A percentile compares a stretch with the other conserved stretches of the same genome.
Conservation (phyloP, 2,329 filamentous ascomycete species). For the Talaromyces amestolkiae region DNA sequence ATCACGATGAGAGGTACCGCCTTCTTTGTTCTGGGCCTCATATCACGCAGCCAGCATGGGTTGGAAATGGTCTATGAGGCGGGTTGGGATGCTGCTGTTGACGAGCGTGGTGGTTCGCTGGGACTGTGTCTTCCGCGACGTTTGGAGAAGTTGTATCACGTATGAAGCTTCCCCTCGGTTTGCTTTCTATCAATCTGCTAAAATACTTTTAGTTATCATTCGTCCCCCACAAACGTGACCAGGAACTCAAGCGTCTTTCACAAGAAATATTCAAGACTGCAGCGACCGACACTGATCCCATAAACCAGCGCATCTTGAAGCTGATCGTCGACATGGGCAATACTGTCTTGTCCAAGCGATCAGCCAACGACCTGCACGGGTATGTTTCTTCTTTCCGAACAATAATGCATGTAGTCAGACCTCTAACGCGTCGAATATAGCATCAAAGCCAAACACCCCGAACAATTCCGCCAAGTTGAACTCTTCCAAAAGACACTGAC, state of each 20-base stretch:
- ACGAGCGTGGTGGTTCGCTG: conserved; percentile 74
- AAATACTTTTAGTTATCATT: conserved; percentile 32
- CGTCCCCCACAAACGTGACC: conserved; percentile 39
- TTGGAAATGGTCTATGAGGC: conserved; percentile 85
- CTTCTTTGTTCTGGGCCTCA: conserved; percentile 90
- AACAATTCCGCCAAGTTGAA: conserved; percentile 70
- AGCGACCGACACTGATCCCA: conserved; percentile 58
- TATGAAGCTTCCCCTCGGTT: not conserved
- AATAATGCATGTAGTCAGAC: not conserved
- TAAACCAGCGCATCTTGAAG: conserved; percentile 74
- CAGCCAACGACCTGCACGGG: conserved; percentile 72
- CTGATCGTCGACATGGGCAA: conserved; percentile 87
- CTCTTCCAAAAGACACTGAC: conserved; percentile 84
- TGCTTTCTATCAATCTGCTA: not conserved
- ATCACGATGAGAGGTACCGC: conserved; percentile 93
- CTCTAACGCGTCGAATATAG: conserved; percentile 46
- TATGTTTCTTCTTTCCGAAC: conserved; percentile 35
- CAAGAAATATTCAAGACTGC: conserved; percentile 56
- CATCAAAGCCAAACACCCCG: conserved; percentile 70
- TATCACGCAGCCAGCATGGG: conserved; percentile 87
- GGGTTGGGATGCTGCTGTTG: conserved; percentile 91
- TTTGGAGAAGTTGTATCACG: conserved; percentile 61
- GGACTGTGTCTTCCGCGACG: conserved; percentile 84
- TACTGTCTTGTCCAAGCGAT: conserved; percentile 85
- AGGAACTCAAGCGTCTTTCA: conserved; percentile 42